These are phyloP conservation scores for Fusarium xylarioides DNA, from an alignment of 2,329 filamentous ascomycete species.

Conservation along the genomic window DNA sequence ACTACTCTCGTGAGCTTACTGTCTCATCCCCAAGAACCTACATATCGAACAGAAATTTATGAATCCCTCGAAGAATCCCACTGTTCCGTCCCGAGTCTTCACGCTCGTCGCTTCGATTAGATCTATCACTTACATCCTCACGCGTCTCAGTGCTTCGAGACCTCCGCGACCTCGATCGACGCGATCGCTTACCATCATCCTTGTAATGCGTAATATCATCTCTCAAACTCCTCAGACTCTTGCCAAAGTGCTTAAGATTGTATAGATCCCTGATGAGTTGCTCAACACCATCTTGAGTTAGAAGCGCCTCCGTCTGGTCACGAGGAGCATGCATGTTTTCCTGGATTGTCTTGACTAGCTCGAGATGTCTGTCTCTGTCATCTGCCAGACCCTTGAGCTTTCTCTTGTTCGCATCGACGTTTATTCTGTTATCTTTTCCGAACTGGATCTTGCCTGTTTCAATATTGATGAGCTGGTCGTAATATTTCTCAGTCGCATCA, in stretches of 20 bases:
- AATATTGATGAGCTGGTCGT: background rate
- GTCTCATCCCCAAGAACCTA: rapidly evolving
- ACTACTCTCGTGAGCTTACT: background rate
- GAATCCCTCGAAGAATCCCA: background rate
- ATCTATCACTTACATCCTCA: background rate
- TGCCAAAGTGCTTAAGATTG: slow-evolving; percentile 18
- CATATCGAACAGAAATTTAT: background rate
- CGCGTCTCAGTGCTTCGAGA: background rate
- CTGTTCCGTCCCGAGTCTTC: background rate
- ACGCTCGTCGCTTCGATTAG: background rate
- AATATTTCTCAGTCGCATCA: slow-evolving; percentile 13
- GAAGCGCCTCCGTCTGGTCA: background rate
- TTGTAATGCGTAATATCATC: background rate
- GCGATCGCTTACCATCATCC: background rate
- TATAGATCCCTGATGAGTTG: slow-evolving; percentile 9
- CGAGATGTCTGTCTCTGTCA: slow-evolving; percentile 11
- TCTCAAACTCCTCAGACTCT: slow-evolving; percentile 4
- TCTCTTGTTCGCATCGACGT: slow-evolving; percentile 3
- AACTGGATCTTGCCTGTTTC: slow-evolving; percentile 4
- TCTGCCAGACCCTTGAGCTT: background rate
- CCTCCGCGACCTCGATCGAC: background rate
- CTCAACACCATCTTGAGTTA: slow-evolving; percentile 2
- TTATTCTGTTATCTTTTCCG: background rate
- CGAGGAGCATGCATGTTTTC: slow-evolving; percentile 5
- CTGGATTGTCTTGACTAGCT: slow-evolving; percentile 23